Evolutionary conservation across 1,284 basidiomycete species (phyloP), one percentile per base, ranked within the genome.

Genomic region (Ustilago vetiveriae): DNA sequence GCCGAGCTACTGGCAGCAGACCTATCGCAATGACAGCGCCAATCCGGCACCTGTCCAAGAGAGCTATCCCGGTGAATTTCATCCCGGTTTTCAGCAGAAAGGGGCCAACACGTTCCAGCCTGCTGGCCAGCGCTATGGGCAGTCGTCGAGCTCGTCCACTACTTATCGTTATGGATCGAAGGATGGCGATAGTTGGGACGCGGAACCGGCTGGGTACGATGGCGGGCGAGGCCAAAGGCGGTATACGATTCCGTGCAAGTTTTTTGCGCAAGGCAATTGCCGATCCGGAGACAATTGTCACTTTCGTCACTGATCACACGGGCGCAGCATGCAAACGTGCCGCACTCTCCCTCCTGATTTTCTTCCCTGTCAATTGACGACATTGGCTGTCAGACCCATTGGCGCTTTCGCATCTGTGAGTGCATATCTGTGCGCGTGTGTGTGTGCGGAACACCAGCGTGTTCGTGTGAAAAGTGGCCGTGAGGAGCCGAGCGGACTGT

Each of bases 41-140:
- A 29, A n/a, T 26, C 19, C 32, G 1, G 30, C 10, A 4, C 27
- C 9, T 3, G 13, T 3, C 17, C 35, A 44, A 49, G 58, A 57
- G 23, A 60, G 63, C 51, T 66, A 66, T 11, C 63, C 63, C 6
- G 63, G 63, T 29, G 63, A 66, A 22, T 66, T 47, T 30, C 48
- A 56, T 23, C 56, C 45, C 6, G 56, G 52, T 5, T 66, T 56
- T 27, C 21, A 14, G 24, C 29, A 23, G 4, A 35, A 19, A 1
- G 33, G 19, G 10, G 14, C 27, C 17, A 22, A 29, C 44, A 11
- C 42, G 21, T n/a, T 33, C 35, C 27, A 23, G 32, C 43, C 49
- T 35, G 35, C 43, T 1, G 21, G 16, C 10, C 36, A 40, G 16
- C 44, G 11, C 8, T 55, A 48, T 22, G 38, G 33, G 23, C 39